phyloP scores from a whole-genome alignment of 345 rosid genomes.

The Dipteronia dyeriana region DNA sequence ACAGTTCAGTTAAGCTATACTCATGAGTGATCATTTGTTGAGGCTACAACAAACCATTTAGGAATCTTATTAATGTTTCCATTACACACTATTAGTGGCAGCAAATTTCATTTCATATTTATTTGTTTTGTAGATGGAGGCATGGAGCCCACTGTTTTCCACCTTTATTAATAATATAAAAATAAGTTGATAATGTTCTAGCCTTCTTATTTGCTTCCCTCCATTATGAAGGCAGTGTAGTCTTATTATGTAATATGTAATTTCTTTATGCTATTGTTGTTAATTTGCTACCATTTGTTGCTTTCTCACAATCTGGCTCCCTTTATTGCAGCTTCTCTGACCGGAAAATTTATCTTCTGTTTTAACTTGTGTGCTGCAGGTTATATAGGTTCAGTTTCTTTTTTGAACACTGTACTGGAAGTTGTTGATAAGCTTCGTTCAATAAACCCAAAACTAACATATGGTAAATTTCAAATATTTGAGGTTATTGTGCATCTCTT shows the following conservation, averaged over 20 bases:
- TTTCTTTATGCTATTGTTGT: background rate
- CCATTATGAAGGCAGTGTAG: too few species aligned
- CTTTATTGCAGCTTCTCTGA: background rate
- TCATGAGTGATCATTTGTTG: background rate
- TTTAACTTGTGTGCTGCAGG: slow-evolving; percentile 50
- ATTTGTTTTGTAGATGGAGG: background rate
- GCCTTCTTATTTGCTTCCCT: background rate
- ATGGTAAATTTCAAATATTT: slow-evolving; percentile 53
- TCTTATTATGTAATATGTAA: background rate
- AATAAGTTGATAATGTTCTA: background rate
- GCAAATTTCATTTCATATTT: background rate
- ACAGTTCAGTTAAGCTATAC: background rate
- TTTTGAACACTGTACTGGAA: slow-evolving; percentile 68
- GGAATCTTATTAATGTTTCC: background rate
- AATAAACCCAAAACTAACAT: slow-evolving; percentile 77
- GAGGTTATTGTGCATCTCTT: background rate
- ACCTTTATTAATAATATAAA: background rate
- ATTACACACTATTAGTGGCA: background rate
- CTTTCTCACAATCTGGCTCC: background rate
- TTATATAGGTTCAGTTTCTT: slow-evolving; percentile 97
- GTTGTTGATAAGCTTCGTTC: slow-evolving; percentile 86
- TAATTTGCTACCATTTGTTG: background rate
- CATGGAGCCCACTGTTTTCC: background rate
- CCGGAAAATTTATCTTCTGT: background rate
- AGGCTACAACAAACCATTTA: background rate